phyloP scores from a whole-genome alignment of 495 filamentous ascomycete genomes.

The Tuber indicum region DNA sequence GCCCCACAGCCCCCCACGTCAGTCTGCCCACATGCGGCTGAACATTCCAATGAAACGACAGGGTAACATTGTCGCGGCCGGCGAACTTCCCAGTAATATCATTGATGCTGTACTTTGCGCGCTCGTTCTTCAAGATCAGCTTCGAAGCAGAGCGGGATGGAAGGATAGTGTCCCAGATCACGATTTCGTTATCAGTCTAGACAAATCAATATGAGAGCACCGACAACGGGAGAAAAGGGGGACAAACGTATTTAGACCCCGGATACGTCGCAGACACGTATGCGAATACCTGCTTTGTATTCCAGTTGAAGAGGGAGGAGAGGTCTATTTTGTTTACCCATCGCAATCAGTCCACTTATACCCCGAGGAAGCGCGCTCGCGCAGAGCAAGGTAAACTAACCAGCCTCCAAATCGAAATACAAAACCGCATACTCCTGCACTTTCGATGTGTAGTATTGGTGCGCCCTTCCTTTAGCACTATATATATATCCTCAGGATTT shows the following conservation, averaged over 20 bases:
- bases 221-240: neutral
- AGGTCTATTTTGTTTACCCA: constrained; percentile 52
- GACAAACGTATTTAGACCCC: constrained; percentile 41
- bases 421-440: constrained; percentile 94
- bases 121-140: constrained; percentile 68
- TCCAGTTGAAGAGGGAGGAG: constrained; percentile 93
- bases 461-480: constrained; percentile 76
- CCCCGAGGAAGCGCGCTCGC: neutral
- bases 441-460: constrained; percentile 81
- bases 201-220: neutral
- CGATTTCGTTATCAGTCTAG: constrained; percentile 57
- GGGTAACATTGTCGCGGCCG: constrained; percentile 60
- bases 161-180: constrained; percentile 96
- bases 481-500: constrained; percentile 53
- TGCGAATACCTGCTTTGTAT: constrained; percentile 98
- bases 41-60: constrained; percentile 86
- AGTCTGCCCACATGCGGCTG: constrained; percentile 93
- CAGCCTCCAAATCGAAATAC: constrained; percentile 79
- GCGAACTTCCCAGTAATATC: constrained; percentile 74
- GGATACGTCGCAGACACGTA: constrained; percentile 44
- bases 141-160: constrained; percentile 58
- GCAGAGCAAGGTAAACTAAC: neutral
- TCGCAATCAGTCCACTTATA: neutral
- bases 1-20: constrained; percentile 55
- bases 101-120: constrained; percentile 91